phyloP scores from a whole-genome alignment of 2,329 filamentous ascomycete genomes.

The Fusarium algeriense region DNA sequence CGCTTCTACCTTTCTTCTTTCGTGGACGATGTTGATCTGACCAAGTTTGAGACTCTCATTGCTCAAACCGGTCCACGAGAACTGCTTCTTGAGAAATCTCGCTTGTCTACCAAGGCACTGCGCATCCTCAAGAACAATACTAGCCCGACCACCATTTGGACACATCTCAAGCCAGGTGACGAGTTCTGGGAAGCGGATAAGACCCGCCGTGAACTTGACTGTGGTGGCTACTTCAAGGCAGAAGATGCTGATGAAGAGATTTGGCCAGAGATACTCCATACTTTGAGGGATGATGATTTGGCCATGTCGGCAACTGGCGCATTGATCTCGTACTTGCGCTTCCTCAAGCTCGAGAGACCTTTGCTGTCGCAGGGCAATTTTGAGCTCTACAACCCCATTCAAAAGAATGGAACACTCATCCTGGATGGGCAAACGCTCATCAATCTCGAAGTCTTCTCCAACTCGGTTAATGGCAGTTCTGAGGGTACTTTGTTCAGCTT shows the following conservation, averaged over 20 bases:
- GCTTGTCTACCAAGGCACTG: constrained; percentile 86
- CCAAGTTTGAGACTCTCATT: constrained; percentile 96
- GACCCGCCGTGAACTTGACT: constrained; percentile 83
- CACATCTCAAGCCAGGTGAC: constrained; percentile 84
- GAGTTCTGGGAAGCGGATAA: constrained; percentile 94
- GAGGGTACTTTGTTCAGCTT: constrained; percentile 92
- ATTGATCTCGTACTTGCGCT: constrained; percentile 85
- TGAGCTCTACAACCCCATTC: constrained; percentile 90
- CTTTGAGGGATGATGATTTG: constrained; percentile 81
- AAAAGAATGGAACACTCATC: constrained; percentile 88
- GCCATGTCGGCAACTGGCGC: constrained; percentile 93
- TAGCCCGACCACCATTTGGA: constrained; percentile 93
- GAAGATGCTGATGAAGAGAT: constrained; percentile 66
- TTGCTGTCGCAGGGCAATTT: constrained; percentile 93
- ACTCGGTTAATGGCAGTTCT: constrained; percentile 85
- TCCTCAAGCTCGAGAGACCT: constrained; percentile 89
- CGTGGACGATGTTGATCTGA: constrained; percentile 90
- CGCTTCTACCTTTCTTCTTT: constrained; percentile 96
- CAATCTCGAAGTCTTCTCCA: constrained; percentile 97
- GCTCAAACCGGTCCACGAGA: constrained; percentile 92
- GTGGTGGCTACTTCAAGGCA: constrained; percentile 80
- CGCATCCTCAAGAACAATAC: constrained; percentile 98
- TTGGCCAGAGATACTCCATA: constrained; percentile 82
- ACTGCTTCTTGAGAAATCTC: constrained; percentile 88
- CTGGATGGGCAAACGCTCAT: constrained; percentile 96